Evolutionary conservation across 495 filamentous ascomycete species (phyloP).

Genomic region (Annulohypoxylon bovei): DNA sequence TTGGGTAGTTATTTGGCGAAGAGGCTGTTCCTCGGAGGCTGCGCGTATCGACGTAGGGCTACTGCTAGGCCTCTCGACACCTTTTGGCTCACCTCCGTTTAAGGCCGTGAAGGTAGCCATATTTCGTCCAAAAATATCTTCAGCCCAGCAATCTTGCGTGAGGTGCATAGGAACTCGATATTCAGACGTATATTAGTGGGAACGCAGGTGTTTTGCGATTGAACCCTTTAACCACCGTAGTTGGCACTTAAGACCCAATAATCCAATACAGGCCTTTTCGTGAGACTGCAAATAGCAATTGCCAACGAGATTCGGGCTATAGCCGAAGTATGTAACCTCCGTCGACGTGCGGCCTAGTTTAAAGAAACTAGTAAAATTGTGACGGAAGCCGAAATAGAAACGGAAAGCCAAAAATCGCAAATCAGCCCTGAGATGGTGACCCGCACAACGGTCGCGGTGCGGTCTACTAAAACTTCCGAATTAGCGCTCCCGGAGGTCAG

Average conservation of each 20-base stretch:
- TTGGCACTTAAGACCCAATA: slow-evolving; percentile 18
- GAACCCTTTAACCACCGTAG: slow-evolving; percentile 14
- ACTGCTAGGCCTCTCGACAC: slow-evolving; percentile 44
- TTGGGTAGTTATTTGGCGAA: slow-evolving; percentile 33
- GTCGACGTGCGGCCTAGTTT: slow-evolving; percentile 3
- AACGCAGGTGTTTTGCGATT: slow-evolving; percentile 11
- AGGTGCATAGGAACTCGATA: slow-evolving; percentile 43
- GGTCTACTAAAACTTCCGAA: slow-evolving; percentile 10
- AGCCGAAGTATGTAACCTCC: slow-evolving; percentile 14
- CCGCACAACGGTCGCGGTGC: slow-evolving; percentile 17
- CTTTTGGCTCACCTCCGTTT: slow-evolving; percentile 58
- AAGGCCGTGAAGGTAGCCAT: slow-evolving; percentile 61
- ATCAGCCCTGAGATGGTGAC: not conserved
- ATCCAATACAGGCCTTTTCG: not conserved
- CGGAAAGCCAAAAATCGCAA: slow-evolving; percentile 7
- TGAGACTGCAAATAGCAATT: not conserved
- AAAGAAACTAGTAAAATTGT: not conserved
- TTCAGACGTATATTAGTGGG: not conserved
- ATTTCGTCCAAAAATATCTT: slow-evolving; percentile 49
- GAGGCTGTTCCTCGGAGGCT: slow-evolving; percentile 41
- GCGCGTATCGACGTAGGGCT: slow-evolving; percentile 42
- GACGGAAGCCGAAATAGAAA: not conserved
- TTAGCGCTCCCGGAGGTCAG: slow-evolving; percentile 15
- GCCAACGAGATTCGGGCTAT: not conserved
- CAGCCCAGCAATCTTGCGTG: slow-evolving; percentile 37